Base-by-base conservation (phyloP, 306 rosid species). In the Lablab purpureus region DNA sequence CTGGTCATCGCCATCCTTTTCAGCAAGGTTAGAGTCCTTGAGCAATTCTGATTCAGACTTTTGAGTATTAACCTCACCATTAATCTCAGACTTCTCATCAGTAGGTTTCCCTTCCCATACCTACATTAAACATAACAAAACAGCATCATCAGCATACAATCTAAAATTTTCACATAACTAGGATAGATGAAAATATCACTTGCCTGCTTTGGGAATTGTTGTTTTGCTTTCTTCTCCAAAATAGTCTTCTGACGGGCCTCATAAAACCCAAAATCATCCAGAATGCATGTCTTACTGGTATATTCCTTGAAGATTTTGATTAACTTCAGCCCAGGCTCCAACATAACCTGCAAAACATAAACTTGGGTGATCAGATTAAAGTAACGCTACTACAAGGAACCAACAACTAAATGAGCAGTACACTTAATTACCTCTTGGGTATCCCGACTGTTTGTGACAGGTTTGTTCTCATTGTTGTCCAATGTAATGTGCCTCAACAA, bases 361-460 rank as follows among this genome's bases (percentile, higher is more conserved):
- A 41, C 14, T 11, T 1, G n/a, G 71, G n/a, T 15, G 66, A 43
- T 83, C 17, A 83, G 47, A 80, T 66, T 18, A 76, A 23, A 32
- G 18, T 3, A 40, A 45, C 50, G 41, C 0, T 2, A 23, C 14
- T 51, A 19, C 7, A 23, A 40, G 27, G 12, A 41, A 21, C 14
- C 6, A 1, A 60, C 1, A 63, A 28, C 19, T 6, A 12, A 4
- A 32, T 1, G 62, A 25, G 55, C 23, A 64, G 25, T n/a, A n/a
- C 28, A 59, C 67, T 1, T 6, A 22, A 36, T 65, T 84, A 94
- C 99, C 98, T 95, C 99, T 65, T 95, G 99, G 5, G 99, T 95
- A 68, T 95, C 99, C 88, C 99, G 83, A 55, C 99, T 95, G 76
- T 95, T 95, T 0, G 99, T 95, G 51, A 95, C 97, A 51, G 99